Base-by-base conservation (phyloP, 176 grass and related monocot species). In the Dactylis glomerata region DNA sequence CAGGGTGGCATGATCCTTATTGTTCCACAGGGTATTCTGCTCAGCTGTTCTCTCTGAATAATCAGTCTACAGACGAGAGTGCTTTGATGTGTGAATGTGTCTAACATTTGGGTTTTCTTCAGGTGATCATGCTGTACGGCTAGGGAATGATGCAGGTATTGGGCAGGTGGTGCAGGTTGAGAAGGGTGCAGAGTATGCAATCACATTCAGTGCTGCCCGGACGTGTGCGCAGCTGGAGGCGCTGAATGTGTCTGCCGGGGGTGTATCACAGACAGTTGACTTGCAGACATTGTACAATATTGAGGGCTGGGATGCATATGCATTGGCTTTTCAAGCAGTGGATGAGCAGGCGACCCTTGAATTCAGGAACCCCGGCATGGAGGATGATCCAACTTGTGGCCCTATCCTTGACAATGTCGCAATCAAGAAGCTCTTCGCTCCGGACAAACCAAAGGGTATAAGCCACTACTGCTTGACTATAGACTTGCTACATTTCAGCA, bases 1-100 rank as follows among this genome's bases (percentile, higher is more conserved):
- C 97, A 99, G 84, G 97, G 97, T 66, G 92, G 91, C 91, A 99
- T 99, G 97, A 99, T 99, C 32, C 91, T 99, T 46, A 96, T 99
- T 54, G 97, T 99, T 56, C 97, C 97, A 42, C 84, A 99, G 82
- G 97, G 97, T 96, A 91, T 85, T 31, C 57, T 16, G 47, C 31
- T 76, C 8, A 66, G 33, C 20, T 10, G 14, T 62, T 65, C 11
- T 11, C 12, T 49, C 79, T 86, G 49, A 82, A 58, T 68, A 46
- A 20, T 36, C 47, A 42, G 20, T 20, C 67, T 67, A 31, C 28
- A 23, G n/a, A 42, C 19, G 17, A 44, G 51, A 44, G 51, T 85
- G 28, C 34, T 80, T 26, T 70, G 67, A 10, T 34, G 47, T 33
- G 44, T 63, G 57, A 13, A 17, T 2, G 6, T 77, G 20, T 22